These are phyloP conservation scores for Abrus precatorius DNA, from an alignment of 306 rosid genomes.

Conservation along the genomic window DNA sequence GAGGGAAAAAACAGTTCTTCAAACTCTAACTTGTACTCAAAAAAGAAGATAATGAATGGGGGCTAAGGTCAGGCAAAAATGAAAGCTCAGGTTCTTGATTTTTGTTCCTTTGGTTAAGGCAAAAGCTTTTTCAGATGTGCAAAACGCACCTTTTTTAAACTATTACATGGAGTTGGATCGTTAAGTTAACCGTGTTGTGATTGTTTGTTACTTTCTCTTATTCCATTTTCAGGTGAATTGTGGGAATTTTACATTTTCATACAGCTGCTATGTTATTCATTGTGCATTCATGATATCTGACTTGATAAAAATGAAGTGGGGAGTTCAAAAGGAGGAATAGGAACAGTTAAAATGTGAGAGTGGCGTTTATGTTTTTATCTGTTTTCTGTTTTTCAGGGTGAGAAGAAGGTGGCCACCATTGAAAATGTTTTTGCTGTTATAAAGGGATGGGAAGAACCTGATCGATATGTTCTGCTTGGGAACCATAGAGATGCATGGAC, in stretches of 20 bases:
- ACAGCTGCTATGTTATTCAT: background rate
- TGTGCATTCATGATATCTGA: background rate
- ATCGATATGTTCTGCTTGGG: slow-evolving; percentile 82
- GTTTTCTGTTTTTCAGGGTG: slow-evolving; percentile 62
- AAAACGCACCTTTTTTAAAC: background rate
- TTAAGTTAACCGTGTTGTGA: slow-evolving; percentile 55
- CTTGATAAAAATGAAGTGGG: slow-evolving; percentile 11
- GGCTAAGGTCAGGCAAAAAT: background rate
- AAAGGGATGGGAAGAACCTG: slow-evolving; percentile 75
- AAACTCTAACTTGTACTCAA: background rate
- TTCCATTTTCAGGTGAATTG: background rate
- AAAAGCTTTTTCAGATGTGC: slow-evolving; percentile 11
- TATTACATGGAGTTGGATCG: slow-evolving; percentile 66
- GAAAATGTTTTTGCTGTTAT: slow-evolving; percentile 73
- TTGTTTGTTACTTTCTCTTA: slow-evolving; percentile 40
- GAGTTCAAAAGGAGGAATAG: background rate
- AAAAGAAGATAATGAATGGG: background rate
- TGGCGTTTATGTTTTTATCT: slow-evolving; percentile 10
- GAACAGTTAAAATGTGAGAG: background rate
- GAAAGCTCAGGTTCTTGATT: background rate
- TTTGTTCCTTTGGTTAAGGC: slow-evolving; percentile 15
- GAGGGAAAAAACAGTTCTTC: background rate
- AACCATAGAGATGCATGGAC: slow-evolving; percentile 95
- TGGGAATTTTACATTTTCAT: background rate
- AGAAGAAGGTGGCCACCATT: slow-evolving; percentile 65